Evolutionary conservation across 768 basidiomycete genomes (phyloP), one percentile per base, ranked within the genome.

Genomic region (Boletus rex-veris): DNA sequence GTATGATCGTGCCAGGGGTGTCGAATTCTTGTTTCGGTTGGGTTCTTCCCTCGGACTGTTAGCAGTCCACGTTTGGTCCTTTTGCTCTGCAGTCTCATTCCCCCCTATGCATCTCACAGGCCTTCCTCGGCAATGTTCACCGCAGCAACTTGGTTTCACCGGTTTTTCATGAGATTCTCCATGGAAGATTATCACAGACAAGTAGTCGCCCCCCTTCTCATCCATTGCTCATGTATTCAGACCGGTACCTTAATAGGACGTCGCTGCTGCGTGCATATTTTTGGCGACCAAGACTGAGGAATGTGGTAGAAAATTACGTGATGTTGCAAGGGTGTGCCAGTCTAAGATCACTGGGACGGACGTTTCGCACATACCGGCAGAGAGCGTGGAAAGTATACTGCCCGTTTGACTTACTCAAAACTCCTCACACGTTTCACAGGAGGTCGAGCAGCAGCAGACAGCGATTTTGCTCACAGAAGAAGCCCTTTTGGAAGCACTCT

Each of bases 271-370:
- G 5, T 92, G 90, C 67, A 83, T 93, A 55, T 93, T 93, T 64
- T 79, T 93, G 53, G 88, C 91, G 1, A 91, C 91, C n/a, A 93
- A 93, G 69, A 92, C 90, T 1, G 91, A 93, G 67, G 91, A 93
- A 70, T 92, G 88, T 60, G 88, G 88, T 33, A 77, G 91, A 48
- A 93, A 92, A 65, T 78, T 93, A 14, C 78, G 86, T n/a, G 91
- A 93, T 62, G 88, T 92, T 24, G 88, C 91, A 9, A 79, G 80
- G 58, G 80, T 92, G 10, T 85, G 80, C 60, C 81, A 83, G 62
- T 80, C 87, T 35, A 92, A 92, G 72, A 75, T 85, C 35, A 73
- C 74, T 19, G 79, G 78, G 46, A 67, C 69, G 6, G 85, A 89
- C 50, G 74, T 82, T 35, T 70, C 73, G 10, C 76, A 80, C 43